Base-by-base conservation (phyloP, 2,329 filamentous ascomycete genomes). In the Claviceps arundinis region DNA sequence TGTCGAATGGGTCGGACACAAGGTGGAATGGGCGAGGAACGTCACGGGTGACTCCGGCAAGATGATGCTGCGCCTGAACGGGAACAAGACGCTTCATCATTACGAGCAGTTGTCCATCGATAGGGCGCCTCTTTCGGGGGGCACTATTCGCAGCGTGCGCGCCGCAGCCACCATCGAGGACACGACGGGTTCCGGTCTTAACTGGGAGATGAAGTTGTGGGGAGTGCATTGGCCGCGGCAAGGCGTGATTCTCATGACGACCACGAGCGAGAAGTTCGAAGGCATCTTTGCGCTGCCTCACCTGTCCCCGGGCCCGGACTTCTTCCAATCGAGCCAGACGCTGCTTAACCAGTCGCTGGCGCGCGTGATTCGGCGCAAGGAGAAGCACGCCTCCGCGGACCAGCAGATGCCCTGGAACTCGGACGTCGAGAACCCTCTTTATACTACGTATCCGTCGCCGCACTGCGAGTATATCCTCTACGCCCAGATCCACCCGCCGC, bases 231-330 rank as follows among this genome's bases (percentile, higher is more conserved):
- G 89, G 74, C 82, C 85, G 40, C 76, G 78, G n/a, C 80, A 85
- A 56, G 93, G 93, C 1, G 79, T 82, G 14, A 80, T 93, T 48
- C 71, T 97, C 38, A 71, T 97, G 63, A 87, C 85, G 1, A 96
- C 91, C 0, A 91, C 89, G 47, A 96, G 89, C 66, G 87, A 95
- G 63, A 96, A 95, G 71, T 93, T 93, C 62, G 81, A 85, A n/a
- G 90, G 93, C 44, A 84, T 97, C 52, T 95, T 95, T 65, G 86
- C 84, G 2, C 71, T 97, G 47, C 90, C 93, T 26, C 89, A 97
- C 66, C 76, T 98, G 50, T 75, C 86, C 0, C 77, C 87, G 0
- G 67, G 71, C 19, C 63, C 70, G 3, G 72, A 78, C 48, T 81
- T 76, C 61, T 81, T 80, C 64, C 64, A 70, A 61, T 74, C 77